Percentiles rank a stretch among this genome's conserved stretches.
phyloP scores from a whole-genome alignment of 129 eudicot genomes.

The Flaveria sonorensis region DNA sequence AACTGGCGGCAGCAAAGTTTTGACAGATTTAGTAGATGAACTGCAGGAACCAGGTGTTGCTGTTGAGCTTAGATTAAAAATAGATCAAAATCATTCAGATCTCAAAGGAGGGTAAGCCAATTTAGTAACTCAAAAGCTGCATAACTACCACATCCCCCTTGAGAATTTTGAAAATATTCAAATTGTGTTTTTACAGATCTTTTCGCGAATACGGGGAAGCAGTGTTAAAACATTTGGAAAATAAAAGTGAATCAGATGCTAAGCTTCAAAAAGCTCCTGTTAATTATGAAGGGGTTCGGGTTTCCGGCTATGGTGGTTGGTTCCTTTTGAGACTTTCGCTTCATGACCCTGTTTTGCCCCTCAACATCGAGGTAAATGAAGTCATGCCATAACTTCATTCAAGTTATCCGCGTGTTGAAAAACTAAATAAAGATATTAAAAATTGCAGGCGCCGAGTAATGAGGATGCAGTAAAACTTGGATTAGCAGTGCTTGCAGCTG shows the following conservation, averaged over 20 bases:
- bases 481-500: slow-evolving; percentile 62
- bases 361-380: slow-evolving; percentile 79
- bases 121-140: slow-evolving; percentile 16
- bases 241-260: slow-evolving; percentile 62
- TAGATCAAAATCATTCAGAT: slow-evolving; percentile 74
- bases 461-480: slow-evolving; percentile 87
- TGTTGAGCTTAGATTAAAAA: slow-evolving; percentile 81
- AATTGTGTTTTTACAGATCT: slow-evolving; percentile 53
- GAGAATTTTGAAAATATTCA: not conserved
- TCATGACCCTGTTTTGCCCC: slow-evolving; percentile 98
- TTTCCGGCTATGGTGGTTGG: slow-evolving; percentile 96
- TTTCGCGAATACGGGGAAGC: slow-evolving; percentile 95
- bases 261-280: slow-evolving; percentile 86
- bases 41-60: slow-evolving; percentile 86
- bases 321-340: slow-evolving; percentile 95
- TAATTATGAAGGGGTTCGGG: slow-evolving; percentile 94
- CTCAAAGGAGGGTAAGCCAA: slow-evolving; percentile 72
- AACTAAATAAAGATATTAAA: slow-evolving; percentile 7
- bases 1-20: slow-evolving; percentile 84
- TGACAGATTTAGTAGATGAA: slow-evolving; percentile 88
- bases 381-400: not conserved
- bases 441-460: slow-evolving; percentile 61
- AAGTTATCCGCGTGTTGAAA: not conserved
- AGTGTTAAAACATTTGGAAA: slow-evolving; percentile 69
- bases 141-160: not conserved